Percentiles rank a stretch among this genome's conserved stretches.
phyloP scores from a whole-genome alignment of 73 alveolate genomes.

The Paramecium biaurelia region DNA sequence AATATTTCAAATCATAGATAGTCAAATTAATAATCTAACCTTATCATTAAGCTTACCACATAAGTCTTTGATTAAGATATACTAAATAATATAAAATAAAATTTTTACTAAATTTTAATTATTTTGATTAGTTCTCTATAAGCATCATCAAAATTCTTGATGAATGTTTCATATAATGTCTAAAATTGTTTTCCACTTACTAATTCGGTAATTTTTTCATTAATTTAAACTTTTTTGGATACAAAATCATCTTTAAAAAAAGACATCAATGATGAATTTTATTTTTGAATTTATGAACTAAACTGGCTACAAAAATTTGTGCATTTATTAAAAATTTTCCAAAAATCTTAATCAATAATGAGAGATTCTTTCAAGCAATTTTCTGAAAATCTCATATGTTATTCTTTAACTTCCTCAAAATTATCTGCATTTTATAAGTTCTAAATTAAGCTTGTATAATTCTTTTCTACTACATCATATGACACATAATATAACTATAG shows the following conservation, averaged over 20 bases:
- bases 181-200: not conserved
- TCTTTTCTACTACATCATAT: constrained; percentile 93
- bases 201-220: not conserved
- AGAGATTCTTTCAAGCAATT: constrained; percentile 84
- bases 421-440: constrained; percentile 78
- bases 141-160: not conserved
- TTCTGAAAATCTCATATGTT: constrained; percentile 90
- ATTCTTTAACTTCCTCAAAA: constrained; percentile 88
- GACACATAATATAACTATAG: constrained; percentile 77
- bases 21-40: not conserved
- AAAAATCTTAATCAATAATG: constrained; percentile 1
- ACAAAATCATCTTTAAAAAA: not conserved
- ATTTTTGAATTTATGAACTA: not conserved
- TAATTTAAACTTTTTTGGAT: not conserved
- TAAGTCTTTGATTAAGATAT: not conserved
- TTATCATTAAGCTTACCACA: not conserved
- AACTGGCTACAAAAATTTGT: not conserved
- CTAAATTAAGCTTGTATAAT: constrained; percentile 76
- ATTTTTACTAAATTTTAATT: not conserved
- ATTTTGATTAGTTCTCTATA: not conserved
- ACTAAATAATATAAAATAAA: not conserved
- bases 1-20: not conserved
- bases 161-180: not conserved
- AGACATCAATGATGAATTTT: not conserved
- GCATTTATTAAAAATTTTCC: not conserved